Evolutionary conservation across 2,329 filamentous ascomycete genomes (phyloP).

Genomic region (Massarina eburnea): DNA sequence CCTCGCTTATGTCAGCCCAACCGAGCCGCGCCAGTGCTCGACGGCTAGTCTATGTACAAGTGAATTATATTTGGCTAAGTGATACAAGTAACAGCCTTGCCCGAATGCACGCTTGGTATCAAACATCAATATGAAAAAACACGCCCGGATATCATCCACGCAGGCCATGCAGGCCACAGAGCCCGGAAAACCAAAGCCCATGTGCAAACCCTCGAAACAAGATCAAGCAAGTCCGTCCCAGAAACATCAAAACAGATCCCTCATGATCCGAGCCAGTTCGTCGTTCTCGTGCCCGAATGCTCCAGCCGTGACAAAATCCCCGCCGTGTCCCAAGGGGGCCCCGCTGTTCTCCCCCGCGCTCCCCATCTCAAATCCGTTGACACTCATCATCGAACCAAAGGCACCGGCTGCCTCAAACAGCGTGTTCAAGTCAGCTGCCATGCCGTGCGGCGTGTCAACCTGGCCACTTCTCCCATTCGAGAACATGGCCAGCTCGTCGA

Average conservation of each 20-base stretch:
- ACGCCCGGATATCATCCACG: no score
- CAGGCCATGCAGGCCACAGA: no score
- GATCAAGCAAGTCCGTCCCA: not conserved
- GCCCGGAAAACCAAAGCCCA: no score
- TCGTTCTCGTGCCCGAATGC: constrained; percentile 59
- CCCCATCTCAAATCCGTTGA: constrained; percentile 29
- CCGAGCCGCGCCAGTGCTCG: not conserved
- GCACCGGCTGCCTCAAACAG: constrained; percentile 65
- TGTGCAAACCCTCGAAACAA: no score
- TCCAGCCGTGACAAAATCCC: constrained; percentile 42
- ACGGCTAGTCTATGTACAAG: no score
- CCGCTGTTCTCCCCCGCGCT: constrained; percentile 42
- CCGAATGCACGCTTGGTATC: no score
- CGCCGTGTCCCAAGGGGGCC: not conserved
- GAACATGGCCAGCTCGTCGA: constrained; percentile 59
- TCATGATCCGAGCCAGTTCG: constrained; percentile 61
- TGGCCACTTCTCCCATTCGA: constrained; percentile 38
- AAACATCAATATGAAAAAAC: no score
- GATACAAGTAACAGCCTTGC: no score
- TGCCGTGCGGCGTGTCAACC: constrained; percentile 57
- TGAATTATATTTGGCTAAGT: no score
- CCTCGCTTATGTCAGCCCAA: not conserved
- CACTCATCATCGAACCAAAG: constrained; percentile 44
- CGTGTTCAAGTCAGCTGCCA: constrained; percentile 64
- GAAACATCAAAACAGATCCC: constrained; percentile 56